A percentile compares a stretch with the other conserved stretches of the same genome.
phyloP scores from a whole-genome alignment of 805 yeast species.

The Myxozyma lipomycoides region DNA sequence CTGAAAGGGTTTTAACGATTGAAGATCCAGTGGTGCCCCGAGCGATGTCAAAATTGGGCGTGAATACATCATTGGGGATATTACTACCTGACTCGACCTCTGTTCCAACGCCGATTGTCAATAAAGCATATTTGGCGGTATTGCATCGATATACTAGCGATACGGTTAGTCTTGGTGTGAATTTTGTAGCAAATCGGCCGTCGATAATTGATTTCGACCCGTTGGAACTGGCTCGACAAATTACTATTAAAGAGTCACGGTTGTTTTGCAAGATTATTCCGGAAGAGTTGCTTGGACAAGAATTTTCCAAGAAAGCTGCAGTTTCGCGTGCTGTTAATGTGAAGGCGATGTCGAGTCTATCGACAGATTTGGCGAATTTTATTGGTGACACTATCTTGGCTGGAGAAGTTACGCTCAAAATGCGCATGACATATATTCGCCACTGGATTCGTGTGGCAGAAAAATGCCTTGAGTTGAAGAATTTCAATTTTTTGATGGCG shows the following conservation, averaged over 20 bases:
- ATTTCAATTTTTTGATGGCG: constrained; percentile 90
- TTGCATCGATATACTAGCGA: constrained; percentile 6
- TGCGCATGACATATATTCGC: constrained; percentile 63
- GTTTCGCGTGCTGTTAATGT: constrained; percentile 32
- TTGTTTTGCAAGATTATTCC: constrained; percentile 64
- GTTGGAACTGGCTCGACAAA: constrained; percentile 73
- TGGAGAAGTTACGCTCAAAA: constrained; percentile 48
- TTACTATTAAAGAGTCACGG: constrained; percentile 72
- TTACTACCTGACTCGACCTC: constrained; percentile 25
- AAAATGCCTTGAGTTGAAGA: constrained; percentile 66
- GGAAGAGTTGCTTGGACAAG: constrained; percentile 47
- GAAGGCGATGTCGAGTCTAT: constrained; percentile 58
- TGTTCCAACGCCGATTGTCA: constrained; percentile 27
- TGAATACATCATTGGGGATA: constrained; percentile 18
- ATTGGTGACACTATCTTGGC: constrained; percentile 71
- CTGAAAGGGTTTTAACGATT: constrained; percentile 9
- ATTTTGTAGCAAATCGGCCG: constrained; percentile 27
- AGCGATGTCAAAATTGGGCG: constrained; percentile 24
- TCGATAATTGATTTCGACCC: constrained; percentile 63
- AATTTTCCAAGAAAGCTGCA: constrained; percentile 36
- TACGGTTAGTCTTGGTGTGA: not conserved
- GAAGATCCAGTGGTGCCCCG: constrained; percentile 24
- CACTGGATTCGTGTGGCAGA: constrained; percentile 79
- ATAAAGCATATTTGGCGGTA: constrained; percentile 10
- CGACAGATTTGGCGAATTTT: constrained; percentile 78